Conservation (phyloP, 495 filamentous ascomycete species). For the Aspergillus bridgeri region DNA sequence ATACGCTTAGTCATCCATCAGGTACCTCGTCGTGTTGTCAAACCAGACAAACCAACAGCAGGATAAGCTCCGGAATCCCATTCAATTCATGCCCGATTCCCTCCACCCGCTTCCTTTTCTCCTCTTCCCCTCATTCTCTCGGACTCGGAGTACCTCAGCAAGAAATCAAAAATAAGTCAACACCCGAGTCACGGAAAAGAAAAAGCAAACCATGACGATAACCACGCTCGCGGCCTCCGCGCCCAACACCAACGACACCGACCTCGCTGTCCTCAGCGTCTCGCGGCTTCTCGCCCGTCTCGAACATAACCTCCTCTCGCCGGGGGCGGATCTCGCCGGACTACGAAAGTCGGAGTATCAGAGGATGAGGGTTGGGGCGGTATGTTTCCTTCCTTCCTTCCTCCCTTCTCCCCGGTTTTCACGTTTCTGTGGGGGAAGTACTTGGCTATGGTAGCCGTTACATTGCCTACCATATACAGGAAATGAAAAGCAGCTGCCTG, state of each 20-base stretch:
- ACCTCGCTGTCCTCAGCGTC: conserved; percentile 56
- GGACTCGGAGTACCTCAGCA: too few relatives aligned
- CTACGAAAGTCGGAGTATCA: conserved; percentile 66
- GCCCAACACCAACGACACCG: conserved; percentile 21
- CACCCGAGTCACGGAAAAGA: background rate
- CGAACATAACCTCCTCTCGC: conserved; percentile 66
- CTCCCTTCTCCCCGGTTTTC: too few relatives aligned
- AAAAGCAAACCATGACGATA: conserved; percentile 28
- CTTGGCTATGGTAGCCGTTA: too few relatives aligned
- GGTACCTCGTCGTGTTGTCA: background rate
- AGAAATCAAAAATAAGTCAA: too few relatives aligned
- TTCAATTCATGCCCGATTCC: background rate
- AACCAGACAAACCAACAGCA: too few relatives aligned
- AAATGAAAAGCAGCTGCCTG: too few relatives aligned
- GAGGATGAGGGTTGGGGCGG: conserved; percentile 61
- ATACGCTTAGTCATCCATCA: background rate
- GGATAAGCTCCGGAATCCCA: background rate
- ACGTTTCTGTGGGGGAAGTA: too few relatives aligned
- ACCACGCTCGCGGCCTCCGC: conserved; percentile 24
- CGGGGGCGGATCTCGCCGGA: conserved; percentile 56
- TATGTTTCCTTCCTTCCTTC: conserved; percentile 35
- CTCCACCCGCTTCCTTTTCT: background rate
- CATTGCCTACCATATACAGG: too few relatives aligned
- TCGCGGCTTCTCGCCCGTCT: conserved; percentile 71
- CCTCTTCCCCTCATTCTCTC: background rate